Evolutionary conservation across 148 eudicot genomes (phyloP).

Genomic region (Beta vulgaris): DNA sequence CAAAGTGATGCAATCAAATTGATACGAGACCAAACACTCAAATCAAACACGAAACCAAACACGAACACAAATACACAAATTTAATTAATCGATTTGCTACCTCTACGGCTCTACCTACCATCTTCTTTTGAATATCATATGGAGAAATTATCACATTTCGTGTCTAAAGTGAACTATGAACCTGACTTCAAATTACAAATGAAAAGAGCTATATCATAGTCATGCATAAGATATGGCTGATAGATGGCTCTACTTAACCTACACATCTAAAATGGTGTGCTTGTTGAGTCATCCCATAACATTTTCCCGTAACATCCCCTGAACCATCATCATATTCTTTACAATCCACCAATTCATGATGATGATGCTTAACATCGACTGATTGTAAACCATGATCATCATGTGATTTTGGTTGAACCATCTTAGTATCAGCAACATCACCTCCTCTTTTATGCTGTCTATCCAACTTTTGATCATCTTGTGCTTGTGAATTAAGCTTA

Average conservation of each 20-base stretch:
- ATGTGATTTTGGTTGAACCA: background rate
- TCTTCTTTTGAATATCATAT: no score
- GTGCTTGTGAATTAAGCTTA: background rate
- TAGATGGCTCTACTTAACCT: background rate
- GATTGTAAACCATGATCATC: background rate
- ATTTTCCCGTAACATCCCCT: constrained; percentile 5
- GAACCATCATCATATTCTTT: constrained; percentile 19
- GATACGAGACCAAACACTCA: no score
- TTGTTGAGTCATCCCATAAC: constrained; percentile 22
- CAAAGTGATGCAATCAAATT: no score
- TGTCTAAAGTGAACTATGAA: no score
- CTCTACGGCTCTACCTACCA: no score
- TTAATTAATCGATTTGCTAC: no score
- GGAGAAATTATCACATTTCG: no score
- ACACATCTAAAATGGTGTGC: constrained; percentile 25
- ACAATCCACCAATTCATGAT: constrained; percentile 16
- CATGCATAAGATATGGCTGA: no score
- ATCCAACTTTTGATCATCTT: background rate
- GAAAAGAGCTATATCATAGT: no score
- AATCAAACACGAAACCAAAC: no score
- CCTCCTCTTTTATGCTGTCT: background rate
- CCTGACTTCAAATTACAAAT: no score
- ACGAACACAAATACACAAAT: no score
- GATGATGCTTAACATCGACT: background rate
- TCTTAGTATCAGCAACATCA: background rate